Base-by-base conservation (phyloP, 208 protist genomes). In the Phytomonas sp. region DNA sequence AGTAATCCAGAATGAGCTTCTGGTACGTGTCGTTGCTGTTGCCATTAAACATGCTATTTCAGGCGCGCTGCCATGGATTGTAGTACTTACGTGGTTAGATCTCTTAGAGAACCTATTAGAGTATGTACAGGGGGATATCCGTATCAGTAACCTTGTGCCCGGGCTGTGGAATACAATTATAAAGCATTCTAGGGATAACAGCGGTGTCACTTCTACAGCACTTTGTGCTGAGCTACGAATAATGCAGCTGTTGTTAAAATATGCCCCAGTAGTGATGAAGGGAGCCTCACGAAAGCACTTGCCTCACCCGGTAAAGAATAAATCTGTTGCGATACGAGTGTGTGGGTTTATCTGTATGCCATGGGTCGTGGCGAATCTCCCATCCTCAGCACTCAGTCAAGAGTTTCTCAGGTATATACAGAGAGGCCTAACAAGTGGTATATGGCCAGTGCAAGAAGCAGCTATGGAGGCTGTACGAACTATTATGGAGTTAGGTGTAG, bases 281-380 rank as follows among this genome's bases (percentile, higher is more conserved):
- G 78, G 70, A n/a, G 49, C 82, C 29, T 72, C 68, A 26, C 73
- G 72, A 6, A 63, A 68, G 5, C 70, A 87, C 32, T 78, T 94
- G 63, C 89, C 89, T 2, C 85, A 89, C 60, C 81, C 82, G 12
- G 49, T 78, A 0, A 78, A 78, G 66, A 81, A 77, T 59, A 29
- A 70, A 5, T 79, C 82, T 12, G 40, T 84, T 29, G 72, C 78
- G 12, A 69, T 69, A 8, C 78, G 89, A 5, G 60, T 87, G 26
- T 66, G 74, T 16, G 84, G 78, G 5, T 76, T 91, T 37, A 67
- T 72, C 19, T 32, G 81, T 19, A 37, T 88, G 52, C 86, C 82
- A 6, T 33, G 34, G 36, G 23, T 82, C 33, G 65, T 84, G 8
- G 64, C 32, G 14, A 70, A 86, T 63, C 69, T 56, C 26, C 45